Percentiles rank a stretch among this genome's conserved stretches.
Evolutionary conservation across 2,329 filamentous ascomycete genomes (phyloP).

Genomic region (Xylariales sp.): DNA sequence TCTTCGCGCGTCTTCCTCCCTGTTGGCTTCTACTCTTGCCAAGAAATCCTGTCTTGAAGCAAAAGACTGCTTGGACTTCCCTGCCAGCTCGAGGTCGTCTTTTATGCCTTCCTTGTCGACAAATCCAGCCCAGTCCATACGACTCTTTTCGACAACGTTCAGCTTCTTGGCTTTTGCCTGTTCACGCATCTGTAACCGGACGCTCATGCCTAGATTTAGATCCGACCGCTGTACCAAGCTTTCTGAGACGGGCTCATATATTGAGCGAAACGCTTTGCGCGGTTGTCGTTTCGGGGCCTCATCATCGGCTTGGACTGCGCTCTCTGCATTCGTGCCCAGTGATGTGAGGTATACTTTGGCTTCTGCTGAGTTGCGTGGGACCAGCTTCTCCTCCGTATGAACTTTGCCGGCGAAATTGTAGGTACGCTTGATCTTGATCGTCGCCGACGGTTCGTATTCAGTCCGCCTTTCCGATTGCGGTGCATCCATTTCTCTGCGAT

Average conservation of each 20-base stretch:
- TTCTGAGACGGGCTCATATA: conserved; percentile 55
- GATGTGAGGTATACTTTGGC: conserved; percentile 59
- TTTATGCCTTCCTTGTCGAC: conserved; percentile 68
- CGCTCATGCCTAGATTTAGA: conserved; percentile 52
- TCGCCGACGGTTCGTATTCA: conserved; percentile 27
- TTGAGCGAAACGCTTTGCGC: conserved; percentile 55
- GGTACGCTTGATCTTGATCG: conserved; percentile 63
- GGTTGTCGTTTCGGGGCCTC: conserved; percentile 38
- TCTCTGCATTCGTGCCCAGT: conserved; percentile 29
- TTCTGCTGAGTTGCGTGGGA: conserved; percentile 61
- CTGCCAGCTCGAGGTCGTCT: conserved; percentile 61
- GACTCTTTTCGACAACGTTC: conserved; percentile 67
- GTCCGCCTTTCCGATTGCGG: conserved; percentile 12
- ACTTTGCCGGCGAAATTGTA: conserved; percentile 73
- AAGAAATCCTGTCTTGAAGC: conserved; percentile 60
- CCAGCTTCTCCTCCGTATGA: conserved; percentile 67
- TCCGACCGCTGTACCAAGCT: conserved; percentile 43
- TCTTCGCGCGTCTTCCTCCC: conserved; percentile 55
- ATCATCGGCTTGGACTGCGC: conserved; percentile 19
- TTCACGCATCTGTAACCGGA: conserved; percentile 43
- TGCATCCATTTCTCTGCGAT: conserved; percentile 4
- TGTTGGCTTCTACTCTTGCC: conserved; percentile 57
- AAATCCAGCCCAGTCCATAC: conserved; percentile 69
- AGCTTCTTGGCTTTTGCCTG: conserved; percentile 55
- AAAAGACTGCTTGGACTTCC: conserved; percentile 61